Evolutionary conservation across 371 early-diverging fungal genomes (phyloP), one percentile per base, ranked within the genome.

Genomic region (Lichtheimia ornata): DNA sequence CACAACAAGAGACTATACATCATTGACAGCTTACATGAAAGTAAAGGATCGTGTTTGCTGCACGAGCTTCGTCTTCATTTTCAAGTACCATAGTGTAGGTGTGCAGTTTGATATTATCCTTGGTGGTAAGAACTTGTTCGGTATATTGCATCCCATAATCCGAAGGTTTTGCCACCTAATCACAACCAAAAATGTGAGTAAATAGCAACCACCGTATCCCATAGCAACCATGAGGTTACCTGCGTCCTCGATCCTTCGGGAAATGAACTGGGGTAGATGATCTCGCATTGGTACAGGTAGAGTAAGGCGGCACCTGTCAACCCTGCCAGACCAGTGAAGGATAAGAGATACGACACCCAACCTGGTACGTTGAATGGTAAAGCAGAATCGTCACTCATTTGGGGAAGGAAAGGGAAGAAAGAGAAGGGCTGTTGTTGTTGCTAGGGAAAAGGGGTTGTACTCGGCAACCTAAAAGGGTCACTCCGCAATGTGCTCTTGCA

Each of bases 211-310:
- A 35, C 35, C 9, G 35, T 35, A 35, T 9, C 35, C 9, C 28
- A 35, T 11, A 35, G 35, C 35, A 35, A 35, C 35, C 5, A 6
- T 9, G 9, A 41, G 42, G 17, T 66, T 82, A 88, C 93, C 54
- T 77, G 62, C 54, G 74, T 79, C 64, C 92, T 81, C 13, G 93
- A 93, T 28, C 89, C 89, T 63, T 88, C 86, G 1, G 97, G 97
- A 59, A 91, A 89, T 42, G 80, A 71, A 27, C 91, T 84, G 42
- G 93, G 92, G 66, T 97, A 93, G 60, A 96, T 92, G 59, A 96
- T 84, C 63, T 85, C 86, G 63, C 88, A 90, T 66, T 96, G 97
- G 66, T 69, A 69, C 20, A 61, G 20, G 42, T 69, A 69, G 15
- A 69, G 35, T 14, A 69, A 35, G 12, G 59, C 47, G 15, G 69